Conservation (phyloP, 2,329 filamentous ascomycete species). For the Bisporella sp. region DNA sequence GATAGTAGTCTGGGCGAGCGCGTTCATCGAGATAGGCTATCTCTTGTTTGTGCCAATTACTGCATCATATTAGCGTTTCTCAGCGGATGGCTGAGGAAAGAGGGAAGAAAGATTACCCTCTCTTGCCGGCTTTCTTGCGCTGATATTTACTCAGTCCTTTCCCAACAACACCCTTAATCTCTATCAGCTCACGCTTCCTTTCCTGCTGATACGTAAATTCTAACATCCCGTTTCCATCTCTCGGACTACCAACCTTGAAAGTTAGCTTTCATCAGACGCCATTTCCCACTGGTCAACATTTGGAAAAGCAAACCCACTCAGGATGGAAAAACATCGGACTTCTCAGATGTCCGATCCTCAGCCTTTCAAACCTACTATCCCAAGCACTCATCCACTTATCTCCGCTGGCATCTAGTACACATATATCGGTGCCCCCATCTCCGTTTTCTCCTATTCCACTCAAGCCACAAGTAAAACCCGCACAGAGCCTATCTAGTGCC, state of each 20-base stretch:
- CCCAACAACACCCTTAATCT: constrained; percentile 69
- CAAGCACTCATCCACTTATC: constrained; percentile 63
- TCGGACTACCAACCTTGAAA: constrained; percentile 9
- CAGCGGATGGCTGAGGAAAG: too few species aligned
- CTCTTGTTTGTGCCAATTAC: constrained; percentile 28
- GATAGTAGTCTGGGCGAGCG: constrained; percentile 64
- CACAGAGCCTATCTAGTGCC: constrained; percentile 27
- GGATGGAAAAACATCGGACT: constrained; percentile 82
- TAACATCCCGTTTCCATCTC: constrained; percentile 66
- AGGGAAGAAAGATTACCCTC: constrained; percentile 5
- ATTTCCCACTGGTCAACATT: too few species aligned
- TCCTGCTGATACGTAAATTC: constrained; percentile 58
- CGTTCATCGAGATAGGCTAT: constrained; percentile 46
- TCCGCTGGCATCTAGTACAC: constrained; percentile 61
- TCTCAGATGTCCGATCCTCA: constrained; percentile 64
- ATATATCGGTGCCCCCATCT: constrained; percentile 30
- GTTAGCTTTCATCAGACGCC: too few species aligned
- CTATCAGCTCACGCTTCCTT: constrained; percentile 53
- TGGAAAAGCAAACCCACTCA: constrained; percentile 42
- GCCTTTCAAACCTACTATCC: constrained; percentile 60
- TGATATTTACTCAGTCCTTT: constrained; percentile 76
- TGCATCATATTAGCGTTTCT: constrained; percentile 4
- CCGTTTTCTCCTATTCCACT: too few species aligned
- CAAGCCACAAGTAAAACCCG: too few species aligned
- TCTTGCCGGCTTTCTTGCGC: constrained; percentile 52